Base-by-base conservation (phyloP, 805 yeast genomes). In the Hagleromyces aurorensis region DNA sequence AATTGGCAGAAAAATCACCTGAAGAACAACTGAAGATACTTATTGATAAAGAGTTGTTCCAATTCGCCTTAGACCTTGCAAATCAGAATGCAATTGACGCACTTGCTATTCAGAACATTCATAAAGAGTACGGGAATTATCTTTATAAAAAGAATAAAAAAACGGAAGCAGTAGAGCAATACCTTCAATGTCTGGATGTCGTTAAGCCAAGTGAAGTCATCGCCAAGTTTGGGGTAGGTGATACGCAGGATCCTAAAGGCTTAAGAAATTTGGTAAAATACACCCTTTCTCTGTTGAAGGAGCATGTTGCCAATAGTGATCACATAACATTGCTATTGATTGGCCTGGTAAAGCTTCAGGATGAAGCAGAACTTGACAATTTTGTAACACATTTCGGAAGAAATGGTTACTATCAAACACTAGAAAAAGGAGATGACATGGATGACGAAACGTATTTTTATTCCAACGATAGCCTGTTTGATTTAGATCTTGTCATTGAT, bases 321-420 rank as follows among this genome's bases (percentile, higher is more conserved):
- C 96, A 89, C 52, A 68, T 85, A 5, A 86, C 95, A 0, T 56
- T 89, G 15, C 61, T 87, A 22, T 55, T 87, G 15, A 79, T 89
- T 37, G 75, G 89, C 28, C 76, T 79, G 46, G 82, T 94, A 37
- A 85, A 86, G 47, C 57, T 84, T 43, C 81, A 78, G 37, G 68
- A 68, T 36, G 66, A 64, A 3, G 69, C 66, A 1, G 76, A 76
- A 26, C 60, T 89, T 16, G 65, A 66, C 21, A 41, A 51, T 4
- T 85, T 83, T 44, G 65, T 84, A 14, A 59, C 65, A 3, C 63
- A 58, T 33, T 52, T 43, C 32, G 43, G 37, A 7, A 49, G 62
- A 29, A 18, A 36, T 1, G 62, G 62, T 1, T 25, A 27, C 7
- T 55, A 37, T 21, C 26, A 41, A 8, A 33, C 40, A 13, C 48